Evolutionary conservation across 768 basidiomycete species (phyloP).

Genomic region (Suillus brevipes): DNA sequence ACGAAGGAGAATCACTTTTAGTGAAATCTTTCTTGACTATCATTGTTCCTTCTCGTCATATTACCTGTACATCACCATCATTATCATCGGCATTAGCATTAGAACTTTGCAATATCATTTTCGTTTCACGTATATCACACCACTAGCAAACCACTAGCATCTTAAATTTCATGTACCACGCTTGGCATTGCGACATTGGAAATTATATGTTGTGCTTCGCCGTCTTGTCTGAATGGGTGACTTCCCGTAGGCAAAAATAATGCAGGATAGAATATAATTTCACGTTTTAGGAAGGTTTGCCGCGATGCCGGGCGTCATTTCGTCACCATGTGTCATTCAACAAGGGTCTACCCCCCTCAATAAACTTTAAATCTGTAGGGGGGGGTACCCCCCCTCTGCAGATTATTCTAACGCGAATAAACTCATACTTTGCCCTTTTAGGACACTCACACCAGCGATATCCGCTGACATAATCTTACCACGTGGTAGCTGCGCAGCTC

Average conservation of each 20-base stretch:
- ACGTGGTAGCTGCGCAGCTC: no score
- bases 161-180: background rate
- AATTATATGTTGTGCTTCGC: background rate
- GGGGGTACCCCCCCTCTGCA: no score
- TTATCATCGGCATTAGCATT: background rate
- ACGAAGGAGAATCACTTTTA: background rate
- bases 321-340: background rate
- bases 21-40: background rate
- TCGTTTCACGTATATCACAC: background rate
- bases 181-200: background rate
- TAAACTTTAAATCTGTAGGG: no score
- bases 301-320: background rate
- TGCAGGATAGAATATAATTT: background rate
- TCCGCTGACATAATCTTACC: background rate
- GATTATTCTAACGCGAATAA: background rate
- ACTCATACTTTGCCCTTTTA: background rate
- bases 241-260: background rate
- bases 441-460: background rate
- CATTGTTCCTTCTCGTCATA: background rate
- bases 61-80: background rate
- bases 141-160: background rate
- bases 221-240: no score
- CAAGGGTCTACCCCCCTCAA: background rate
- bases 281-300: background rate
- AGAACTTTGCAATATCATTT: background rate